A percentile compares a stretch with the other conserved stretches of the same genome.
phyloP scores from a whole-genome alignment of 306 rosid species.

The Calophaca sinica region DNA sequence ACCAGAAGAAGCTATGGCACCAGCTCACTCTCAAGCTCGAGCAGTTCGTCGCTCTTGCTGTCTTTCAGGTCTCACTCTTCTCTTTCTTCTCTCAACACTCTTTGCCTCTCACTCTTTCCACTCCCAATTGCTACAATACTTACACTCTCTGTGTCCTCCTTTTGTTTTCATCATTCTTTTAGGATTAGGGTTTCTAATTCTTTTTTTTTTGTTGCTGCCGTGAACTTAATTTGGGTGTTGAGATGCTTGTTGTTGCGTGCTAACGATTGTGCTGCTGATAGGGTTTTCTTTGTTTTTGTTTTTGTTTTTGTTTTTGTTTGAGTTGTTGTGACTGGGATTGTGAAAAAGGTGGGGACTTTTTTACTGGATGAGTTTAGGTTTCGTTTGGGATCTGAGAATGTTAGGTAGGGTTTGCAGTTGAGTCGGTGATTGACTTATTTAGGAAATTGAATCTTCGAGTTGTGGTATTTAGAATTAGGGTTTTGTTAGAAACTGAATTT shows the following conservation, averaged over 20 bases:
- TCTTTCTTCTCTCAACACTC: neutral
- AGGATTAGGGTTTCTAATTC: constrained; percentile 61
- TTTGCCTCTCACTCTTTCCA: neutral
- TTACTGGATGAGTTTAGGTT: neutral
- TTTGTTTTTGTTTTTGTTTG: neutral
- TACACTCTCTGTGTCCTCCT: neutral
- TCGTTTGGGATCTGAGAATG: constrained; percentile 34
- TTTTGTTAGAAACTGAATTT: constrained; percentile 22
- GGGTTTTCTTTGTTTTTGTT: constrained; percentile 8
- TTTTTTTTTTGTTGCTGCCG: constrained; percentile 7
- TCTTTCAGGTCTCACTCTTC: constrained; percentile 71
- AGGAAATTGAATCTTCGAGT: constrained; percentile 11
- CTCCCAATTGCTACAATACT: neutral
- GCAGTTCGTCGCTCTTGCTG: constrained; percentile 89
- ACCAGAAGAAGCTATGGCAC: constrained; percentile 99
- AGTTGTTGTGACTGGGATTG: constrained; percentile 25
- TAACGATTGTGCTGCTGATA: neutral
- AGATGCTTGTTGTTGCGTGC: neutral
- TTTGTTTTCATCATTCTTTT: neutral
- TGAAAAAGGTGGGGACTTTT: neutral
- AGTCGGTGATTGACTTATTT: neutral
- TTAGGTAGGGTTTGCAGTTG: constrained; percentile 10
- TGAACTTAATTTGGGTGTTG: constrained; percentile 37
- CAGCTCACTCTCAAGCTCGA: constrained; percentile 99
- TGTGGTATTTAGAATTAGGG: constrained; percentile 36